These are phyloP conservation scores for Abrus precatorius DNA, from an alignment of 306 rosid species.

Conservation along the genomic window DNA sequence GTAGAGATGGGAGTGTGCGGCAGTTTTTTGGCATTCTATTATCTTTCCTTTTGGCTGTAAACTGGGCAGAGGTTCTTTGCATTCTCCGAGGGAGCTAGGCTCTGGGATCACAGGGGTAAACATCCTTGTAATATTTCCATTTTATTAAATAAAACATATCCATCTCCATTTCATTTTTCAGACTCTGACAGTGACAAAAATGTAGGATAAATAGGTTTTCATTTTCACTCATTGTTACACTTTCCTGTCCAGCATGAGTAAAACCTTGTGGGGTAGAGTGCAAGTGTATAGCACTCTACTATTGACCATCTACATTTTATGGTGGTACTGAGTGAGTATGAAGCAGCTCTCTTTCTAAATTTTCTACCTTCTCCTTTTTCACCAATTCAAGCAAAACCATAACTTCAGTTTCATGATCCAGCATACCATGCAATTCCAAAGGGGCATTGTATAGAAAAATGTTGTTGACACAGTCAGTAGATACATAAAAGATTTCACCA, in stretches of 20 bases:
- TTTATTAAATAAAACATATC: too few species aligned
- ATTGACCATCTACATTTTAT: neutral
- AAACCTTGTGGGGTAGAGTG: neutral
- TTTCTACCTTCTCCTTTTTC: neutral
- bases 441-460: constrained; percentile 2
- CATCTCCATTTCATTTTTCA: too few species aligned
- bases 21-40: too few species aligned
- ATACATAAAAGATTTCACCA: neutral
- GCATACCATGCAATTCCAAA: neutral
- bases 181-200: too few species aligned
- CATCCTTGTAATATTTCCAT: too few species aligned
- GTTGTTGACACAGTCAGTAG: neutral
- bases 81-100: too few species aligned
- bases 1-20: too few species aligned
- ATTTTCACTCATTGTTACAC: neutral
- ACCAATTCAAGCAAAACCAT: constrained; percentile 26
- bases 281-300: neutral
- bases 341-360: constrained; percentile 6
- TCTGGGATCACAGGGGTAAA: too few species aligned
- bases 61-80: too few species aligned
- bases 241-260: neutral
- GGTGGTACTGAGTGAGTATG: neutral
- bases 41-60: too few species aligned
- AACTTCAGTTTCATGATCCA: constrained; percentile 2
- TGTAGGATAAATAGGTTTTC: neutral